These are phyloP conservation scores for Yamadazyma atlantica DNA, from an alignment of 1,139 yeast genomes.

Conservation along the genomic window DNA sequence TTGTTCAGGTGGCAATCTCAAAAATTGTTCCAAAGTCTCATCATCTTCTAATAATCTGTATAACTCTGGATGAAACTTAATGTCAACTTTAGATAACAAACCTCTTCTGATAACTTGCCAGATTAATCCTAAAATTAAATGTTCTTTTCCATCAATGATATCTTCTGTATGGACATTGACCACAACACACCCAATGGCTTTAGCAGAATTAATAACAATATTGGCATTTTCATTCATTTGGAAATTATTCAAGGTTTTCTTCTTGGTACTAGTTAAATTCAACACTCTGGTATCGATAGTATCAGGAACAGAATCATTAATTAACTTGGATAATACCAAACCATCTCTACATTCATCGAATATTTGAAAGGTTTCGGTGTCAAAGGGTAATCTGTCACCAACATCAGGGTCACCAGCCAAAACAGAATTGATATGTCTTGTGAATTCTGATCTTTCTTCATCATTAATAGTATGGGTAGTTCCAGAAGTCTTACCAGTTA, in stretches of 20 bases:
- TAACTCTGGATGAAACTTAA: conserved; percentile 93
- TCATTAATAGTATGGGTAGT: conserved; percentile 97
- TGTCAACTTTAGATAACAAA: conserved; percentile 88
- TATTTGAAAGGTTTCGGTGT: conserved; percentile 90
- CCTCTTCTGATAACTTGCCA: conserved; percentile 99
- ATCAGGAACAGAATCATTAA: conserved; percentile 97
- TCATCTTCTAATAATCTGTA: conserved; percentile 94
- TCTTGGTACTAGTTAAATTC: conserved; percentile 73
- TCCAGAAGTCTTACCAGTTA: conserved; percentile 79
- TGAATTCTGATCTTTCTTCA: conserved; percentile 91
- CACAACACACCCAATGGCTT: conserved; percentile 97
- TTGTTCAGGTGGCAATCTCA: conserved; percentile 97
- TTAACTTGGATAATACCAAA: conserved; percentile 84
- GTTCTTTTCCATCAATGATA: conserved; percentile 95
- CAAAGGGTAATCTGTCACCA: conserved; percentile 85
- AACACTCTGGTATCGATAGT: conserved; percentile 97
- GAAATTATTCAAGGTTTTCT: conserved; percentile 85
- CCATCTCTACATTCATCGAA: conserved; percentile 98
- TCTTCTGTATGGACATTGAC: conserved; percentile 98
- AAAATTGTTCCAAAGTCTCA: conserved; percentile 94
- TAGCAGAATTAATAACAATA: conserved; percentile 95
- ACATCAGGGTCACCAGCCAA: conserved; percentile 87
- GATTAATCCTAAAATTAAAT: conserved; percentile 87
- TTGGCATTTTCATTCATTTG: conserved; percentile 97
- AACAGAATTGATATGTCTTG: conserved; percentile 91